Evolutionary conservation across 2,329 filamentous ascomycete genomes (phyloP).

Genomic region (Immersiporthe knoxdaviesiana): DNA sequence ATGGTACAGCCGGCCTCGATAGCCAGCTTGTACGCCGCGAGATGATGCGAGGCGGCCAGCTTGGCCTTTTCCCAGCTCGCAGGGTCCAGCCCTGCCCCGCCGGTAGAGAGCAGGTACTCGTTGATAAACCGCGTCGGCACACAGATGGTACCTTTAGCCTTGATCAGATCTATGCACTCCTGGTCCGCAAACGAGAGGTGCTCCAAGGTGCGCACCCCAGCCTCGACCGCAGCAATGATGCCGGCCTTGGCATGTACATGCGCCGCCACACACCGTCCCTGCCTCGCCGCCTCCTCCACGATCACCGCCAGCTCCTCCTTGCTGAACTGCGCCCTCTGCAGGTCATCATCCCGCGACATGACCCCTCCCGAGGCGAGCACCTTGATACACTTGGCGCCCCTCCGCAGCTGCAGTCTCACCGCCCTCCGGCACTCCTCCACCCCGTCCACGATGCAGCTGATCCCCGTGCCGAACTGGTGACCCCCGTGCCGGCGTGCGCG

Average conservation of each 20-base stretch:
- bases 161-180: slow-evolving; percentile 46
- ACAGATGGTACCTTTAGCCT: slow-evolving; percentile 41
- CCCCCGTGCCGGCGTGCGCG: slow-evolving; percentile 35
- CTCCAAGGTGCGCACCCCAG: slow-evolving; percentile 45
- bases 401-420: slow-evolving; percentile 45
- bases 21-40: slow-evolving; percentile 43
- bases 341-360: slow-evolving; percentile 44
- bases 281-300: slow-evolving; percentile 43
- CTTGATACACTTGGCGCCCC: slow-evolving; percentile 47
- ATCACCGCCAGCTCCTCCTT: slow-evolving; percentile 44
- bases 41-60: slow-evolving; percentile 38
- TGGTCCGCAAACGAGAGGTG: slow-evolving; percentile 47
- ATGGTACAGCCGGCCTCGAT: slow-evolving; percentile 43
- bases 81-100: slow-evolving; percentile 40
- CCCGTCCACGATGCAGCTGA: slow-evolving; percentile 42
- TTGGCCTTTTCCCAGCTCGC: slow-evolving; percentile 43
- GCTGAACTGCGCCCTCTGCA: slow-evolving; percentile 44
- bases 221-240: slow-evolving; percentile 43
- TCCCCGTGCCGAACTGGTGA: slow-evolving; percentile 35
- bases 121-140: slow-evolving; percentile 46
- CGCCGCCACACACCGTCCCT: slow-evolving; percentile 43
- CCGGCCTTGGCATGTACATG: slow-evolving; percentile 47
- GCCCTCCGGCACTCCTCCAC: slow-evolving; percentile 46
- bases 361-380: slow-evolving; percentile 46
- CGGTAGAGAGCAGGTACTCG: slow-evolving; percentile 38